Base-by-base conservation (phyloP, 2,329 filamentous ascomycete species). In the Pezicula neosporulosa region DNA sequence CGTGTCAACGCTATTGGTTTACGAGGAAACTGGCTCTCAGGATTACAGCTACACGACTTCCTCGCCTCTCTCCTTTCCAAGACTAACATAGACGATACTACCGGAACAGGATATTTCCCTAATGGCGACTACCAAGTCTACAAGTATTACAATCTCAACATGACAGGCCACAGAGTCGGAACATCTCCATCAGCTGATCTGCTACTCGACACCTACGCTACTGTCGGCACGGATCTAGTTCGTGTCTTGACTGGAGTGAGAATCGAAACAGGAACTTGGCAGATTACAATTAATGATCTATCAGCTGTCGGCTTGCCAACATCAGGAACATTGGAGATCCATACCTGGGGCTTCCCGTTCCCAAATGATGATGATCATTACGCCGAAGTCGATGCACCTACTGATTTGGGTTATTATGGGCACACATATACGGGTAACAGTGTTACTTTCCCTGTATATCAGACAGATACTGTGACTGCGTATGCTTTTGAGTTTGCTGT, bases 1-100 rank as follows among this genome's bases (percentile, higher is more conserved):
- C 68, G 76, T 0, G 62, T 70, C 58, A 67, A 77, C 50, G 58
- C 68, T 4, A 57, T 61, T 8, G 74, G 74, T 1, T 62, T 77
- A 0, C 67, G 74, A 3, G 74, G 70, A 0, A 77, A 77, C 53
- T 77, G 75, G 75, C 67, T 67, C 4, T 64, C 63, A 2, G 67
- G 63, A n/a, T 62, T 57, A 16, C 60, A 60, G 1, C 63, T 78
- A 9, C 75, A 76, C 56, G 73, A 78, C 50, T 70, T 69, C 18
- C 50, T 77, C 21, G 75, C 72, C 7, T 66, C 66, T 37, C 63
- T 77, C n/a, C 49, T 75, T 1, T 62, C 59, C 16, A 72, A 70
- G 51, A 53, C 62, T 2, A 54, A 63, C 15, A 60, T 60, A 3
- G 50, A 48, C n/a, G 53, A 49, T 35, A 47, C 56, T 12, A 61